Evolutionary conservation across 768 basidiomycete genomes (phyloP).

Genomic region (Boletus sp.): DNA sequence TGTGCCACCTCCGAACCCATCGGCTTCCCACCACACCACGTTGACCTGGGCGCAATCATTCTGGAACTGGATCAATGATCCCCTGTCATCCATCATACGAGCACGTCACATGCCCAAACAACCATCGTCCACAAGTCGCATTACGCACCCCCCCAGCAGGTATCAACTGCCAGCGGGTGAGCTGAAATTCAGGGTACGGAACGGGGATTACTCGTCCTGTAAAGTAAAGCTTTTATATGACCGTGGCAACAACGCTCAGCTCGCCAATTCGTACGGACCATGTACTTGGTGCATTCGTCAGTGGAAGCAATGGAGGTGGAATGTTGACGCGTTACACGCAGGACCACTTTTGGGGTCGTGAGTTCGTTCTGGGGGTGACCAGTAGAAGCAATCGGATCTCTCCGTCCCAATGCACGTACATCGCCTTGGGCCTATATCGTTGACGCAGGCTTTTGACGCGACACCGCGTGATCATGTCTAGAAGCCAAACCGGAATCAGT

Average conservation of each 20-base stretch:
- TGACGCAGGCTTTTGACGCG: slow-evolving; percentile 6
- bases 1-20: slow-evolving; percentile 13
- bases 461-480: slow-evolving; percentile 4
- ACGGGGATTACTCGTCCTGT: slow-evolving; percentile 33
- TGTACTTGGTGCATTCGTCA: background rate
- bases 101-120: slow-evolving; percentile 16
- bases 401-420: background rate
- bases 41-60: slow-evolving; percentile 22
- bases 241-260: slow-evolving; percentile 15
- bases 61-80: slow-evolving; percentile 13
- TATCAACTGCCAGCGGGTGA: slow-evolving; percentile 15
- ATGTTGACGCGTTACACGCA: background rate
- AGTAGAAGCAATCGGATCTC: slow-evolving; percentile 2
- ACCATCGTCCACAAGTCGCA: slow-evolving; percentile 13
- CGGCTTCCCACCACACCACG: slow-evolving; percentile 17
- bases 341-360: background rate
- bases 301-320: background rate
- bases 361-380: background rate
- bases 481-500: background rate
- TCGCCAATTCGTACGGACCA: slow-evolving; percentile 3
- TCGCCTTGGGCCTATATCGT: background rate
- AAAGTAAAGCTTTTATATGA: slow-evolving; percentile 19
- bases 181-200: slow-evolving; percentile 28
- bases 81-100: slow-evolving; percentile 9
- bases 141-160: slow-evolving; percentile 9